Percentiles rank a stretch among this genome's conserved stretches.
Conservation (phyloP, 495 filamentous ascomycete species). For the Podospora tetraspora region DNA sequence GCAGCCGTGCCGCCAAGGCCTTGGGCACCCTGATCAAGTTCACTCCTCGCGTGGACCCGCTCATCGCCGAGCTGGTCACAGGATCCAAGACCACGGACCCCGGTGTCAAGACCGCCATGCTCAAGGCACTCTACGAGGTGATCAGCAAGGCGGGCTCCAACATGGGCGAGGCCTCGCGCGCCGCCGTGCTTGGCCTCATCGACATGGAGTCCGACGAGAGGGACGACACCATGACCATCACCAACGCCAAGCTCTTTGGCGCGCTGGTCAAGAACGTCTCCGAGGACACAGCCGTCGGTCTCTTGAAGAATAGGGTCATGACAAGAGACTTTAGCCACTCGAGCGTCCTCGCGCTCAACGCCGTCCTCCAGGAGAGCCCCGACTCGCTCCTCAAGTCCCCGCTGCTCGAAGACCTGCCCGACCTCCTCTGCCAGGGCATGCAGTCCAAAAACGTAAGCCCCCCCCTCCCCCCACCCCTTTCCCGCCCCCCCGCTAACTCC, state of each 20-base stretch:
- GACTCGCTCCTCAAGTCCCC: conserved; percentile 55
- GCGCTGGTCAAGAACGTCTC: conserved; percentile 81
- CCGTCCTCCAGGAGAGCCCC: conserved; percentile 76
- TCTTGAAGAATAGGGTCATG: conserved; percentile 80
- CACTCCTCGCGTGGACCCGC: conserved; percentile 89
- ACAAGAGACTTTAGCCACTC: conserved; percentile 59
- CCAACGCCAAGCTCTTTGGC: conserved; percentile 81
- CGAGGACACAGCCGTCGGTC: conserved; percentile 52
- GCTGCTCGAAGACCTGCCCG: conserved; percentile 64
- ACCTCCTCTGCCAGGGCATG: conserved; percentile 77
- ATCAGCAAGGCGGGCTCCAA: conserved; percentile 88
- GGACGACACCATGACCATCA: conserved; percentile 74
- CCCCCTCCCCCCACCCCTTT: not conserved
- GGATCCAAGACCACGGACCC: conserved; percentile 84
- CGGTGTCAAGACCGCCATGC: conserved; percentile 92
- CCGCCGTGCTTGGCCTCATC: conserved; percentile 75
- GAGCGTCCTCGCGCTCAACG: conserved; percentile 78
- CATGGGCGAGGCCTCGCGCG: conserved; percentile 86
- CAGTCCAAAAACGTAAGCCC: conserved; percentile 60
- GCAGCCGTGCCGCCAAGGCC: conserved; percentile 88
- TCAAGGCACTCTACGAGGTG: conserved; percentile 94
- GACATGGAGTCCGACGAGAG: conserved; percentile 74
- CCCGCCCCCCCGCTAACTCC: conserved; percentile 9
- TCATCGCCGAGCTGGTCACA: conserved; percentile 78
- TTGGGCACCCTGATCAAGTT: conserved; percentile 93